These are phyloP conservation scores for Ajuga reptans DNA, from an alignment of 305 asterid species.

Conservation along the genomic window DNA sequence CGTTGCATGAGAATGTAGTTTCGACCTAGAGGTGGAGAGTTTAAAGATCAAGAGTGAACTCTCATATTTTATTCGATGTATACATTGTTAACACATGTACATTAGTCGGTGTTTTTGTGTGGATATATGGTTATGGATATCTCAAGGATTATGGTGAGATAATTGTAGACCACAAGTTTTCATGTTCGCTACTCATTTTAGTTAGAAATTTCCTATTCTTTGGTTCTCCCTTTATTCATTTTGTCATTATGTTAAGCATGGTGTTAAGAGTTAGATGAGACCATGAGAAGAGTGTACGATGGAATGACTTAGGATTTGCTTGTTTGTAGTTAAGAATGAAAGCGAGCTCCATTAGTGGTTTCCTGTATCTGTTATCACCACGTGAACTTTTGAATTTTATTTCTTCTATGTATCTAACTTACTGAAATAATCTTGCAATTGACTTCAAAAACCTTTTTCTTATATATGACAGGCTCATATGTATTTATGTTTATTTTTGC, in stretches of 20 bases:
- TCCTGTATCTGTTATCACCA: background rate
- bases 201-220: background rate
- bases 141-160: background rate
- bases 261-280: background rate
- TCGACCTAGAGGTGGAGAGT: background rate
- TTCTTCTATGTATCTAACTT: background rate
- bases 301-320: no score
- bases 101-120: background rate
- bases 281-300: background rate
- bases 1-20: background rate
- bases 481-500: background rate
- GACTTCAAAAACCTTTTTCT: background rate
- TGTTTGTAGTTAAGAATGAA: no score
- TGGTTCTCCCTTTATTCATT: background rate
- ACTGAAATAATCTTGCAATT: background rate
- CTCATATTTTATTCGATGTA: background rate
- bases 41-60: background rate
- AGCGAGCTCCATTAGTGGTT: background rate
- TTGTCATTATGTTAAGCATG: background rate
- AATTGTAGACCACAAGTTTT: background rate
- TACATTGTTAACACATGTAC: background rate
- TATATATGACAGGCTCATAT: background rate
- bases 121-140: background rate
- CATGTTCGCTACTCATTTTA: background rate
- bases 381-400: background rate